phyloP scores from a whole-genome alignment of 345 rosid genomes.

The Bruguiera parviflora region DNA sequence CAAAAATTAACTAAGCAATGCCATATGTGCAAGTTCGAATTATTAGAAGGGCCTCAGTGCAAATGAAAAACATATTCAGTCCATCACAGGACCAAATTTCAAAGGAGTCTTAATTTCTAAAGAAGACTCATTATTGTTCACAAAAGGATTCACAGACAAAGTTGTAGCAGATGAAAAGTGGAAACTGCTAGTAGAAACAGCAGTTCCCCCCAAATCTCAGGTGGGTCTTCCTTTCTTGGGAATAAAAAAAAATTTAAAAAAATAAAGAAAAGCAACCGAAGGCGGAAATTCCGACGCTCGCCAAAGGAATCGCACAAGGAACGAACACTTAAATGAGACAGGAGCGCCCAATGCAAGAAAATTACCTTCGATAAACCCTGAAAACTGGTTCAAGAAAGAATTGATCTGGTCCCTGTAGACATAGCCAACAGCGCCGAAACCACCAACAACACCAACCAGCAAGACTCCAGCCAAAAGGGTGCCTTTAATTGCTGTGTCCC shows the following conservation, averaged over 20 bases:
- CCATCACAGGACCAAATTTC: too few species aligned
- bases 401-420: slow-evolving; percentile 78
- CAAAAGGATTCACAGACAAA: not conserved
- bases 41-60: not conserved
- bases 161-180: too few species aligned
- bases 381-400: slow-evolving; percentile 70
- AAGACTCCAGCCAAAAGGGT: slow-evolving; percentile 79
- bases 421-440: slow-evolving; percentile 69
- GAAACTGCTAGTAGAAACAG: not conserved
- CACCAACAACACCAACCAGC: slow-evolving; percentile 84
- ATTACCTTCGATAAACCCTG: slow-evolving; percentile 79
- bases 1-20: not conserved
- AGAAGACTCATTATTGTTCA: not conserved
- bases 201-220: not conserved
- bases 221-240: not conserved
- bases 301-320: not conserved
- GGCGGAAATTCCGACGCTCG: not conserved
- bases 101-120: not conserved
- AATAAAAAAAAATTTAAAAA: too few species aligned
- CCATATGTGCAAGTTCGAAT: not conserved
- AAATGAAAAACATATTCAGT: too few species aligned
- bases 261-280: too few species aligned
- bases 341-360: not conserved
- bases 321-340: not conserved
- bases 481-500: slow-evolving; percentile 68